Percentiles rank a stretch among this genome's conserved stretches.
Evolutionary conservation across 192 early-diverging fungal species (phyloP).

Genomic region (Phycomyces blakesleeanus): DNA sequence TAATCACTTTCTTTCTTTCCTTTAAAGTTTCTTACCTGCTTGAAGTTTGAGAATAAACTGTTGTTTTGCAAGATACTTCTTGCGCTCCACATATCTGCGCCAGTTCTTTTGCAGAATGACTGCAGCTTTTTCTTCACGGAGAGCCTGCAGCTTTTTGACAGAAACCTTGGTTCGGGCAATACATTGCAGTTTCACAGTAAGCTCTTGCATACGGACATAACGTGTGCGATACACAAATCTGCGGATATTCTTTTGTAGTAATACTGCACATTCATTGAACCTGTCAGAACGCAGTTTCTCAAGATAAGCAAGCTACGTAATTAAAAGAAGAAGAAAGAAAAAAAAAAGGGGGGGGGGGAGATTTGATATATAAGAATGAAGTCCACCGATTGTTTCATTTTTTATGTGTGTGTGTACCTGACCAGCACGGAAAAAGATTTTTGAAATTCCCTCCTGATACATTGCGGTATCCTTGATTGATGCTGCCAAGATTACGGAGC

Average conservation of each 20-base stretch:
- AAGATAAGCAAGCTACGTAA: conserved; percentile 60
- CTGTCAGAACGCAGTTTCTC: conserved; percentile 88
- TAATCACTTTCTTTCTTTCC: no score
- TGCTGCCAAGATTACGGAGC: conserved; percentile 53
- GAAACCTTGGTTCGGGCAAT: conserved; percentile 59
- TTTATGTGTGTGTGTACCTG: conserved; percentile 37
- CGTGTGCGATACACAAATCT: conserved; percentile 60
- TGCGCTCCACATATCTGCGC: conserved; percentile 61
- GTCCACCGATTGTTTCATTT: neutral
- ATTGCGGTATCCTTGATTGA: conserved; percentile 77
- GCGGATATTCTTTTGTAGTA: conserved; percentile 88
- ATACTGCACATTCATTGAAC: conserved; percentile 78
- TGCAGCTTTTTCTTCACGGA: conserved; percentile 69
- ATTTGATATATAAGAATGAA: neutral
- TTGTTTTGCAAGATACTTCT: conserved; percentile 39
- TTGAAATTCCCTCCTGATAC: conserved; percentile 92
- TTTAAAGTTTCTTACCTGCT: conserved; percentile 36
- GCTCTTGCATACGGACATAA: conserved; percentile 49
- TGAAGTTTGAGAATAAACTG: conserved; percentile 63
- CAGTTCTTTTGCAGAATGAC: conserved; percentile 70
- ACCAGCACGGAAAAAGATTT: conserved; percentile 99
- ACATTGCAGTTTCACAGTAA: conserved; percentile 66
- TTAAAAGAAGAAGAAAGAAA: conserved; percentile 2
- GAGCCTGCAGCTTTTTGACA: conserved; percentile 40
- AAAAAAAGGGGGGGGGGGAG: neutral